Base-by-base conservation (phyloP, 1,139 yeast species). In the Blastobotrys raffinosifermentans region DNA sequence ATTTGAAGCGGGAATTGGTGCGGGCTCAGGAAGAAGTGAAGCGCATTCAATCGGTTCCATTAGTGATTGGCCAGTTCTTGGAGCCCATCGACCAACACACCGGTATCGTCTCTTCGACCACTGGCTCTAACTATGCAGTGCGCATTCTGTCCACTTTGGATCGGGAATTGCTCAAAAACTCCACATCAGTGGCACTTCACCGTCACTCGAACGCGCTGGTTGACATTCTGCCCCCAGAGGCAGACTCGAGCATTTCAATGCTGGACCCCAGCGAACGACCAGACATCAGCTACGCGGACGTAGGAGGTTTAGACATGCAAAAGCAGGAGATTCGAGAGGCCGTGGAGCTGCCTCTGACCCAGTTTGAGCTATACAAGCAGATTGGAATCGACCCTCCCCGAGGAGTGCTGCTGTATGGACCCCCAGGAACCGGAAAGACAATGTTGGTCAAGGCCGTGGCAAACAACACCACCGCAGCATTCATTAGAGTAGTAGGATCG, bases 381-480 rank as follows among this genome's bases (percentile, higher is more conserved):
- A 93, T 93, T 58, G 99, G 99, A 65, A 93, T 93, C 50, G 97
- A 93, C 56, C 98, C 98, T 23, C 98, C 99, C 46, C 77, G 97
- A 53, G 99, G 99, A 56, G 98, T 93, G 25, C 67, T 93, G 51
- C 70, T 93, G 45, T 93, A 91, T 63, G 99, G 99, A 16, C 97
- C 98, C 13, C 99, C 99, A 34, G 99, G 99, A 61, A 93, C 98
- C 3, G 99, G 99, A 54, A 93, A 93, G 64, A 93, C 99, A 26
- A 87, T 93, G 96, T 74, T 93, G 61, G 99, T 89, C 38, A 93
- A 93, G 64, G 98, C 99, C 0, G 99, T 93, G 35, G 99, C 99
- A 13, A 91, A 93, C 63, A 80, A 91, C 41, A 81, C 97, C 2
- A 85, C 95, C 2, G 98, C 98, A 1, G 73, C 96, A 4, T 93